Evolutionary conservation across 2,329 filamentous ascomycete species (phyloP).

Genomic region (Mariannaea sp.): DNA sequence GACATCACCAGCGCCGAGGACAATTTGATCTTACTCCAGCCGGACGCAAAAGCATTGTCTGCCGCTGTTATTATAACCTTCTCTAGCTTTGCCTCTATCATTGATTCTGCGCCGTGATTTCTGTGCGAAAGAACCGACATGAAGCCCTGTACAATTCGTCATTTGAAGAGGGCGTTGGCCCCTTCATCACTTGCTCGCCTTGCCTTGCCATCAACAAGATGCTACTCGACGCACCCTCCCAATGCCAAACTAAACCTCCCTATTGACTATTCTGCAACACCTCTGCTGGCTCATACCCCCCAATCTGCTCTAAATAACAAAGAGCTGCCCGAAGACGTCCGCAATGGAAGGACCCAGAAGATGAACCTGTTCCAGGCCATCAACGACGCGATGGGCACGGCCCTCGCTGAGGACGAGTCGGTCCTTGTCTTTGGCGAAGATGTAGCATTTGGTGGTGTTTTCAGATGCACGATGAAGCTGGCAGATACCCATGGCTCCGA

Average conservation of each 20-base stretch:
- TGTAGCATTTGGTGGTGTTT: conserved; percentile 95
- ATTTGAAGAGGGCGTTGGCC: conserved; percentile 38
- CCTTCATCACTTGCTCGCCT: conserved; percentile 26
- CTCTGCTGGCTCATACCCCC: conserved; percentile 79
- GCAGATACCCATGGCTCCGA: conserved; percentile 85
- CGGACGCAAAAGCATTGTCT: conserved; percentile 29
- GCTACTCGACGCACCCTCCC: conserved; percentile 62
- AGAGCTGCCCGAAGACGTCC: conserved; percentile 70
- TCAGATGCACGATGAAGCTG: conserved; percentile 90
- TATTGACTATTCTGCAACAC: conserved; percentile 82
- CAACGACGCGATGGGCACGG: conserved; percentile 85
- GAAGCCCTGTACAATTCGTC: conserved; percentile 42
- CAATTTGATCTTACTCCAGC: conserved; percentile 25
- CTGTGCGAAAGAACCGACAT: conserved; percentile 30
- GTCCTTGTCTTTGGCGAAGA: conserved; percentile 96
- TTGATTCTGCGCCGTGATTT: conserved; percentile 12
- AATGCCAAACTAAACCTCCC: conserved; percentile 78
- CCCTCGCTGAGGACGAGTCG: conserved; percentile 80
- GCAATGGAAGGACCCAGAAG: conserved; percentile 75
- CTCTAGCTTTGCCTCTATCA: conserved; percentile 13
- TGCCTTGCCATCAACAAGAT: conserved; percentile 32
- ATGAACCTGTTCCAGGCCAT: conserved; percentile 95
- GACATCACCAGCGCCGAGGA: conserved; percentile 39
- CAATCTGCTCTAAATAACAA: conserved; percentile 71
- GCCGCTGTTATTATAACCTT: conserved; percentile 25